Conservation (phyloP, 352 stramenopile genomes). For the Pythium coloratum region DNA sequence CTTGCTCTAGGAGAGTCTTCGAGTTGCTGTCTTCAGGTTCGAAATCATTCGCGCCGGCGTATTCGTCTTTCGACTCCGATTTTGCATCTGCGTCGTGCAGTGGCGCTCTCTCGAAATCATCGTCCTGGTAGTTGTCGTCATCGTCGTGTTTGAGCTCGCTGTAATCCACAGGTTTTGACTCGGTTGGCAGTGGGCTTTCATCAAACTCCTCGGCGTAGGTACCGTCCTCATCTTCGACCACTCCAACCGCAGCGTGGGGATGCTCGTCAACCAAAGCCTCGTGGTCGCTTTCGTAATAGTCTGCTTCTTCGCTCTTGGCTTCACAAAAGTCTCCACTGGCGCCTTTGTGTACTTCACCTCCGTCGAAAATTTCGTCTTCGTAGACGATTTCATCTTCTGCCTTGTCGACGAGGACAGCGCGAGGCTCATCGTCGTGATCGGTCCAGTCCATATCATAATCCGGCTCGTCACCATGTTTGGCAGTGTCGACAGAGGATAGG, state of each 20-base stretch:
- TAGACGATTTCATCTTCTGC: not conserved
- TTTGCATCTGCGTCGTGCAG: not conserved
- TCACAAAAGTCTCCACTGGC: not conserved
- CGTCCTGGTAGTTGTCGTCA: not conserved
- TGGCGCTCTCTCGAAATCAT: not conserved
- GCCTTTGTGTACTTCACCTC: not conserved
- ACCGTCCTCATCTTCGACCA: not conserved
- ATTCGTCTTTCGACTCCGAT: not conserved
- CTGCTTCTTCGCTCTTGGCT: not conserved
- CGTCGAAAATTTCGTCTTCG: not conserved
- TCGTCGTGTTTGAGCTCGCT: not conserved
- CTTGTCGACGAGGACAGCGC: not conserved
- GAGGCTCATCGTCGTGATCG: not conserved
- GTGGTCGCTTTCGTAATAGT: not conserved
- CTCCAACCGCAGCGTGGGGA: not conserved
- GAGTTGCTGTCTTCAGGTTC: not conserved
- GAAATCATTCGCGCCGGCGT: not conserved
- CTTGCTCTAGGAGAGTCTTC: not conserved
- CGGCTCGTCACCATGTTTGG: not conserved
- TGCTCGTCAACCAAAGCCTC: not conserved
- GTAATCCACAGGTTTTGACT: not conserved
- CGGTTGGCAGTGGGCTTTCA: not conserved
- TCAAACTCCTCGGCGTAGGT: not conserved
- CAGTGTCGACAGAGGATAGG: not conserved
- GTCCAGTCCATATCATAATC: not conserved